These are phyloP conservation scores for Hippophae rhamnoides DNA, from an alignment of 306 rosid species.

Conservation along the genomic window DNA sequence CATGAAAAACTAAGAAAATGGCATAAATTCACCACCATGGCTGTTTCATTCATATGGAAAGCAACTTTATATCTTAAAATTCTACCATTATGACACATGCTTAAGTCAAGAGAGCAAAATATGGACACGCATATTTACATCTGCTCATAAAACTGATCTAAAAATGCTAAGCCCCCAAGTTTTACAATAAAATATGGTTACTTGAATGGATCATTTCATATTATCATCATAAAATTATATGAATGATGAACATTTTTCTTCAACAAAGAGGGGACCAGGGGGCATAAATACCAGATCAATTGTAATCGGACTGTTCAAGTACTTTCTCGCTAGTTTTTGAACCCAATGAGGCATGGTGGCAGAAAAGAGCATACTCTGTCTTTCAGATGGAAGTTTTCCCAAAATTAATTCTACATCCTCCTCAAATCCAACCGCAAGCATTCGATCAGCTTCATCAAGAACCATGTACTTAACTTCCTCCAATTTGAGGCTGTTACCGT, in stretches of 20 bases:
- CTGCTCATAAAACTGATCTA: no score
- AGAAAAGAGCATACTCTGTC: constrained; percentile 95
- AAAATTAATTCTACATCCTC: constrained; percentile 90
- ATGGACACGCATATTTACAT: no score
- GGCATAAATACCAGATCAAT: constrained; percentile 76
- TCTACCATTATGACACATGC: no score
- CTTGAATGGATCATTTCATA: no score
- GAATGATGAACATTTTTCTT: no score
- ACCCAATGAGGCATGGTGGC: constrained; percentile 98
- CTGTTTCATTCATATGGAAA: no score
- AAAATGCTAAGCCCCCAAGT: no score
- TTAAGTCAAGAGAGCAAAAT: no score
- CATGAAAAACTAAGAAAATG: not conserved
- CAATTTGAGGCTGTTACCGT: constrained; percentile 75
- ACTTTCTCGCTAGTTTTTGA: constrained; percentile 74
- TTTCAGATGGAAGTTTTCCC: constrained; percentile 61
- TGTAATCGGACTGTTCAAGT: constrained; percentile 79
- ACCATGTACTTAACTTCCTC: constrained; percentile 75
- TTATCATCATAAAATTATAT: no score
- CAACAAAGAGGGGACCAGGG: constrained; percentile 2
- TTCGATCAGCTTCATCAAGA: constrained; percentile 96
- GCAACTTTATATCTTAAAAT: no score
- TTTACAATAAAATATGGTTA: no score
- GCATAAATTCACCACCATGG: no score
- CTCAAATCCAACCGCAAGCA: constrained; percentile 99